Conservation (phyloP, 768 basidiomycete species). For the Phlegmacium glaucopus region DNA sequence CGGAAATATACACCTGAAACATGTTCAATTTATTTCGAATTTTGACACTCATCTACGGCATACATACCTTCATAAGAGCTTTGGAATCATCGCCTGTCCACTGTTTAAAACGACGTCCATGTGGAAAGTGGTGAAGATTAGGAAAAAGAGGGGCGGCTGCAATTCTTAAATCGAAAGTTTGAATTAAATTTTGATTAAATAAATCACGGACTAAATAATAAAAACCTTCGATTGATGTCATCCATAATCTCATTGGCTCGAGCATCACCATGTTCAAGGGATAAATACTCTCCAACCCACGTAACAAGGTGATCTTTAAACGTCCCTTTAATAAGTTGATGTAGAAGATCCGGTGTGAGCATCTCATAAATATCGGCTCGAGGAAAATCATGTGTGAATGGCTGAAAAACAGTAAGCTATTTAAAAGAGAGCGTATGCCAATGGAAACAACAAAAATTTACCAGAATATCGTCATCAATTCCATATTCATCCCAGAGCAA, state of each 20-base stretch:
- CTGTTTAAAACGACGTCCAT: slow-evolving; percentile 16
- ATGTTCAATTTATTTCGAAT: too few relatives aligned
- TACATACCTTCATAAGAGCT: slow-evolving; percentile 32
- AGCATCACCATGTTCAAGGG: background rate
- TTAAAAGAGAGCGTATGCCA: background rate
- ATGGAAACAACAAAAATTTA: too few relatives aligned
- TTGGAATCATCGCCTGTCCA: slow-evolving; percentile 28
- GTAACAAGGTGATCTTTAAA: slow-evolving; percentile 38
- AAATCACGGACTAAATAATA: background rate
- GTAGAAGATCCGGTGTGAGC: slow-evolving; percentile 26
- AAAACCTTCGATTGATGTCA: too few relatives aligned
- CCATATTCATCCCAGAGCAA: background rate
- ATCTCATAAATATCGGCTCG: slow-evolving; percentile 30
- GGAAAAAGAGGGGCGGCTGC: slow-evolving; percentile 14
- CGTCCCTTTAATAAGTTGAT: slow-evolving; percentile 36
- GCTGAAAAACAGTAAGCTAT: background rate
- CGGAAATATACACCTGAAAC: slow-evolving; percentile 24
- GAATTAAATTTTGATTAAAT: slow-evolving; percentile 12
- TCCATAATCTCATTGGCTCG: background rate
- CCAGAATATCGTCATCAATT: background rate
- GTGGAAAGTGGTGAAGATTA: slow-evolving; percentile 13
- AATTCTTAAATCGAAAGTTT: too few relatives aligned
- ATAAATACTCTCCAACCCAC: slow-evolving; percentile 31
- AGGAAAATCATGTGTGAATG: slow-evolving; percentile 24
- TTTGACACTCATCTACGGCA: too few relatives aligned